Percentiles rank a stretch among this genome's conserved stretches.
Conservation (phyloP, 805 yeast species). For the Metschnikowia anglica region DNA sequence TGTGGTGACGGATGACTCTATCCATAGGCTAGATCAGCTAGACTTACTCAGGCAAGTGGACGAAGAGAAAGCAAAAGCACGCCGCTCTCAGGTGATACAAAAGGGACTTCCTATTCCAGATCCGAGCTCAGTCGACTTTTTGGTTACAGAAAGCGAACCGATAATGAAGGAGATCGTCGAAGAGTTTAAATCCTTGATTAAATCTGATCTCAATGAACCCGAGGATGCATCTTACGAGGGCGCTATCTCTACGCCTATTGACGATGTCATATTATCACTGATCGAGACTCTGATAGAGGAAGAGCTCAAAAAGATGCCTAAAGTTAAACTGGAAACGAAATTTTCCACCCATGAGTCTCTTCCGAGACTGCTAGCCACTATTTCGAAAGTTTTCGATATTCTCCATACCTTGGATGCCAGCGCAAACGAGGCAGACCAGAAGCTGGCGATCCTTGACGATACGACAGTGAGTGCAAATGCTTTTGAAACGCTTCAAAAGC, state of each 20-base stretch:
- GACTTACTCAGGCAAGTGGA: conserved; percentile 5
- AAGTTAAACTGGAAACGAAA: not conserved
- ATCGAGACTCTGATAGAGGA: conserved; percentile 24
- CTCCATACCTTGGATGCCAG: conserved; percentile 22
- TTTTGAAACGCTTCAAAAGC: not conserved
- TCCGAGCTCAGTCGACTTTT: conserved; percentile 18
- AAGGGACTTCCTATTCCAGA: conserved; percentile 44
- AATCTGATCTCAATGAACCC: conserved; percentile 41
- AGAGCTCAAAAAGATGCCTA: conserved; percentile 11
- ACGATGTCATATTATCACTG: conserved; percentile 24
- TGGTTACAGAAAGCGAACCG: not conserved
- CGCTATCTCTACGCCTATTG: conserved; percentile 29
- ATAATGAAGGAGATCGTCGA: conserved; percentile 23
- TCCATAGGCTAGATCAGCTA: not conserved
- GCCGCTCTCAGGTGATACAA: conserved; percentile 50
- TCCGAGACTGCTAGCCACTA: conserved; percentile 18
- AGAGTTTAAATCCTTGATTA: conserved; percentile 38
- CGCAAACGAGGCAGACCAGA: conserved; percentile 8
- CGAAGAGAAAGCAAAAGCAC: conserved; percentile 3
- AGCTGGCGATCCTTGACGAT: conserved; percentile 4
- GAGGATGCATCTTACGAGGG: conserved; percentile 21
- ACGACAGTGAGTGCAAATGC: not conserved
- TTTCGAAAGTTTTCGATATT: conserved; percentile 18
- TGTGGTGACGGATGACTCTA: not conserved
- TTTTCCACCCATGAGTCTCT: conserved; percentile 8